Conservation (phyloP, 768 basidiomycete species). For the Russula griseocarnosa region DNA sequence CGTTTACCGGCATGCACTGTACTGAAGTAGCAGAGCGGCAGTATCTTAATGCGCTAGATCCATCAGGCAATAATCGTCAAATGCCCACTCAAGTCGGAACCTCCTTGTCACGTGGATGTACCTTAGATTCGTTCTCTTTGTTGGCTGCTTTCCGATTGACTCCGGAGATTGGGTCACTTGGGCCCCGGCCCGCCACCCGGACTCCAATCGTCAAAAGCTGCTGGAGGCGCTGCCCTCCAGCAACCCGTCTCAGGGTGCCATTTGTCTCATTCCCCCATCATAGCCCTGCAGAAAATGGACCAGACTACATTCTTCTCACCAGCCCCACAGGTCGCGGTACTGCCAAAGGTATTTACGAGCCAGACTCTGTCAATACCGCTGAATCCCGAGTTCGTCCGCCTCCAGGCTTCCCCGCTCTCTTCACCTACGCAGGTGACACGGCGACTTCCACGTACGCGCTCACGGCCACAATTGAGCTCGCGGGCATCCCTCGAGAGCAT, state of each 20-base stretch:
- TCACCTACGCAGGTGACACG: constrained; percentile 15
- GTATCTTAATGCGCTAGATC: background rate
- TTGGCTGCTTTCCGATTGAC: background rate
- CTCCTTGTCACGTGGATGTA: constrained; percentile 9
- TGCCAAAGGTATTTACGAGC: constrained; percentile 13
- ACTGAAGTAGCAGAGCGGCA: background rate
- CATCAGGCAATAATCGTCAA: constrained; percentile 11
- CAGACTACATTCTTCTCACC: background rate
- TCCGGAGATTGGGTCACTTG: constrained; percentile 23
- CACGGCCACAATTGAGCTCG: constrained; percentile 19
- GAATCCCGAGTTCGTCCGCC: background rate
- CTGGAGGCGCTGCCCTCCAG: background rate
- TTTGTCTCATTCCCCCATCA: constrained; percentile 10
- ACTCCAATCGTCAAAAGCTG: background rate
- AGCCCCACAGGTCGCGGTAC: background rate
- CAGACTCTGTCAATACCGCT: background rate
- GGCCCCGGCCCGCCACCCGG: constrained; percentile 12
- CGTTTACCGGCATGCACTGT: background rate
- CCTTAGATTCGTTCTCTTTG: constrained; percentile 14
- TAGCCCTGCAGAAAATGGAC: constrained; percentile 5
- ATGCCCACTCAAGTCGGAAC: constrained; percentile 20
- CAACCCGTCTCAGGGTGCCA: background rate
- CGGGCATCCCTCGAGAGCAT: constrained; percentile 28
- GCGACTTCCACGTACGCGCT: constrained; percentile 22
- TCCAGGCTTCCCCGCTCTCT: constrained; percentile 15